Evolutionary conservation across 345 rosid genomes (phyloP).

Genomic region (Boechera stricta): DNA sequence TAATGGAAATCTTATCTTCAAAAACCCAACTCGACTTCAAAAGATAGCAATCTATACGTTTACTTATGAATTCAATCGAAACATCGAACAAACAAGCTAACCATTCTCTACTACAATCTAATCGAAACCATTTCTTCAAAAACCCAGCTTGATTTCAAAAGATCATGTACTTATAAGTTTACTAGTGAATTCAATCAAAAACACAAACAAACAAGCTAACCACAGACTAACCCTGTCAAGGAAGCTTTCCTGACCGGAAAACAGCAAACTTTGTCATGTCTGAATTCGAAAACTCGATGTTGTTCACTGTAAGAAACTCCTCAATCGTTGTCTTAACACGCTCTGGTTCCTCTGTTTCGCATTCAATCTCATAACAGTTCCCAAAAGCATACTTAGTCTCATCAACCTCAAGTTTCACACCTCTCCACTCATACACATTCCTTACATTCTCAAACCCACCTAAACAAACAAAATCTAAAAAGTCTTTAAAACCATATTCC

Average conservation of each 20-base stretch:
- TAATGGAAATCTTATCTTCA: not conserved
- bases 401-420: conserved; percentile 80
- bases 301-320: conserved; percentile 62
- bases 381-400: conserved; percentile 80
- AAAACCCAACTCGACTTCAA: not conserved
- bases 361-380: conserved; percentile 74
- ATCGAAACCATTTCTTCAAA: not conserved
- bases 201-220: not conserved
- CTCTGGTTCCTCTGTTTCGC: conserved; percentile 81
- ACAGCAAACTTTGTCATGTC: conserved; percentile 76
- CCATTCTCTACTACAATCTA: not conserved
- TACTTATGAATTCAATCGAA: not conserved
- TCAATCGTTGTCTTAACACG: conserved; percentile 65
- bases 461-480: conserved; percentile 63
- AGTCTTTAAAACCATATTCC: conserved; percentile 63
- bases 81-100: not conserved
- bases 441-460: conserved; percentile 89
- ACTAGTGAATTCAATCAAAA: not conserved
- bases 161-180: not conserved
- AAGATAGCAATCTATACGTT: not conserved
- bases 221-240: conserved; percentile 43
- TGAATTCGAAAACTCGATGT: conserved; percentile 60
- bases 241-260: conserved; percentile 77
- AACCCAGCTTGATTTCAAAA: not conserved
- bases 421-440: conserved; percentile 69